Evolutionary conservation across 1,139 yeast species (phyloP).

Genomic region (Pichia sp.): DNA sequence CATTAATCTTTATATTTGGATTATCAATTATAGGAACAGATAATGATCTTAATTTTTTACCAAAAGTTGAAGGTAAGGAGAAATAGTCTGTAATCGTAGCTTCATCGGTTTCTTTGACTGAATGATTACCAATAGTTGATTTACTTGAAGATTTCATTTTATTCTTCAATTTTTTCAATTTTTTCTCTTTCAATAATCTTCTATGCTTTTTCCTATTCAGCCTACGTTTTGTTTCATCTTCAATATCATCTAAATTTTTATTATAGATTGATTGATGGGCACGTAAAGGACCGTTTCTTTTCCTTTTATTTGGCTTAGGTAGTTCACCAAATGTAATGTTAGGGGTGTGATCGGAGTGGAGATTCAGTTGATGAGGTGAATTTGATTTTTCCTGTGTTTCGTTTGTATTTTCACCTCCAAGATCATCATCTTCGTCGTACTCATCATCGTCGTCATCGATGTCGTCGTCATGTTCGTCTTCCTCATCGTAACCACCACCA

Average conservation of each 20-base stretch:
- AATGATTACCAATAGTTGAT: slow-evolving; percentile 15
- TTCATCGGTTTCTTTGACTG: slow-evolving; percentile 1
- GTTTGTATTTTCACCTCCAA: not conserved
- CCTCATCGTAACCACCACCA: not conserved
- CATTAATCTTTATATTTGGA: slow-evolving; percentile 8
- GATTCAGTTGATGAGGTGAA: not conserved
- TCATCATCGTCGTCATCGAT: not conserved
- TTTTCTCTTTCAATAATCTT: slow-evolving; percentile 15
- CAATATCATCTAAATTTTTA: not conserved
- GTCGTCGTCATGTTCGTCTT: not conserved
- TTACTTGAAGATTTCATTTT: slow-evolving; percentile 3
- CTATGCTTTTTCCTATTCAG: slow-evolving; percentile 20
- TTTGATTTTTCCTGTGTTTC: not conserved
- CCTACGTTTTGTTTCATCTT: slow-evolving; percentile 12
- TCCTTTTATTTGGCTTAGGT: slow-evolving; percentile 35
- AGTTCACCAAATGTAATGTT: slow-evolving; percentile 36
- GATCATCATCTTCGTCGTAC: not conserved
- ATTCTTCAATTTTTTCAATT: slow-evolving; percentile 15
- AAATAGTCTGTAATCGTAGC: slow-evolving; percentile 3
- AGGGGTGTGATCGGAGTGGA: slow-evolving; percentile 2
- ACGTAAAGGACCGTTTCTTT: slow-evolving; percentile 23
- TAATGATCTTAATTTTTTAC: slow-evolving; percentile 6
- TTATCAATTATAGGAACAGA: slow-evolving; percentile 7
- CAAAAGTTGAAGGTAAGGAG: slow-evolving; percentile 1
- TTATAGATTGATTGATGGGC: not conserved